A percentile compares a stretch with the other conserved stretches of the same genome.
Conservation (phyloP, 2,329 filamentous ascomycete species). For the Cladosporium oxysporum region DNA sequence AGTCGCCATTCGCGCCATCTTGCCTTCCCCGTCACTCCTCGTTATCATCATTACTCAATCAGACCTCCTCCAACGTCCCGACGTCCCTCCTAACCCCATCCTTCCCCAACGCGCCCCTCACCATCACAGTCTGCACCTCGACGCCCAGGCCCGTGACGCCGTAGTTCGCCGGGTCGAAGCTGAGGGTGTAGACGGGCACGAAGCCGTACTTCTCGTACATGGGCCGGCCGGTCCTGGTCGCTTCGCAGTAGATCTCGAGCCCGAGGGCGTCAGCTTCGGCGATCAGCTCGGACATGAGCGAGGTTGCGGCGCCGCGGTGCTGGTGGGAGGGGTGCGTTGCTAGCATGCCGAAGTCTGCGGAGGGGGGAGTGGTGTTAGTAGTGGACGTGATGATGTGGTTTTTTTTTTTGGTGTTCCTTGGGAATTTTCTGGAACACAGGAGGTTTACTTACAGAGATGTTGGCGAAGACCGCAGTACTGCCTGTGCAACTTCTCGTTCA, state of each 20-base stretch:
- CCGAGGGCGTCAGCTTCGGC: conserved; percentile 45
- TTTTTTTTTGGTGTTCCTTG: neutral
- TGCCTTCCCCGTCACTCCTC: too few relatives aligned
- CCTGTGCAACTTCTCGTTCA: conserved; percentile 35
- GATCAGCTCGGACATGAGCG: conserved; percentile 44
- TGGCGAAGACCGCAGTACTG: conserved; percentile 32
- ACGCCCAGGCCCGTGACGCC: conserved; percentile 29
- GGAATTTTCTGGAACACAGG: neutral
- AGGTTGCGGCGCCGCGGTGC: conserved; percentile 43
- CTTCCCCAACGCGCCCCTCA: conserved; percentile 27
- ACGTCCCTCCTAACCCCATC: conserved; percentile 21
- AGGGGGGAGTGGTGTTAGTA: neutral
- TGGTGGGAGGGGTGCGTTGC: conserved; percentile 46
- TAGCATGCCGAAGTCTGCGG: conserved; percentile 38
- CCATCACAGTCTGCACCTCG: conserved; percentile 38
- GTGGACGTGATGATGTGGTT: neutral
- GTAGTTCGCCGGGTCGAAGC: conserved; percentile 31
- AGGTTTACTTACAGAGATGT: conserved; percentile 34
- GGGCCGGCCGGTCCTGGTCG: conserved; percentile 37
- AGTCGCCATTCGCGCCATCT: too few relatives aligned
- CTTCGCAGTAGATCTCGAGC: conserved; percentile 45
- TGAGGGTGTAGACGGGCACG: conserved; percentile 26
- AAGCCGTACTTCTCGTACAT: conserved; percentile 38
- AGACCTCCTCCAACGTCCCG: conserved; percentile 11
- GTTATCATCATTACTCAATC: neutral